Evolutionary conservation across 2,329 filamentous ascomycete genomes (phyloP).

Genomic region (Bipolaris victoriae): DNA sequence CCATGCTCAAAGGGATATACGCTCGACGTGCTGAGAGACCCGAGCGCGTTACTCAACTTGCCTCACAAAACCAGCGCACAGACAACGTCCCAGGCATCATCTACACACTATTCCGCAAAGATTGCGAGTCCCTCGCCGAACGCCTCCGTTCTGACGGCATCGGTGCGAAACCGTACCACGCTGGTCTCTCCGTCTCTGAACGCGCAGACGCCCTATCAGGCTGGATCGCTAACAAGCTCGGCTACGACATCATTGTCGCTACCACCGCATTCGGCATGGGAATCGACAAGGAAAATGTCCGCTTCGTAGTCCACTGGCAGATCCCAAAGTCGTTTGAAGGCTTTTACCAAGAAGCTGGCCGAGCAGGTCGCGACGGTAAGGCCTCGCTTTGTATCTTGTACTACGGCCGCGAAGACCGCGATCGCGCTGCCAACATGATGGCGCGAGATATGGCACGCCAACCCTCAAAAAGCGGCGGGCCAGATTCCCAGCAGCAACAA

Average conservation of each 20-base stretch:
- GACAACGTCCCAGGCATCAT: conserved; percentile 78
- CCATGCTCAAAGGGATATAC: conserved; percentile 78
- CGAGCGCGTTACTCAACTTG: conserved; percentile 64
- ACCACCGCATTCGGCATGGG: conserved; percentile 98
- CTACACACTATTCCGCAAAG: conserved; percentile 75
- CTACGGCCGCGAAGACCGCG: conserved; percentile 85
- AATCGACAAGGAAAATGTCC: conserved; percentile 93
- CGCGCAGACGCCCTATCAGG: conserved; percentile 73
- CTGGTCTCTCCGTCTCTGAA: conserved; percentile 67
- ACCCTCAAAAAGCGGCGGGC: conserved; percentile 52
- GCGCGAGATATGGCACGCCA: conserved; percentile 56
- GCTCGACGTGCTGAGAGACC: conserved; percentile 67
- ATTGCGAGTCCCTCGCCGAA: conserved; percentile 73
- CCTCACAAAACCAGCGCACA: conserved; percentile 56
- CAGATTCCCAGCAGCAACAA: conserved; percentile 43
- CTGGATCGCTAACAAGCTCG: conserved; percentile 75
- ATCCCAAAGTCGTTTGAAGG: conserved; percentile 93
- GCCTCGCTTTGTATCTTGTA: conserved; percentile 88
- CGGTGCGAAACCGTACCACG: conserved; percentile 75
- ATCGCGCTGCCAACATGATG: conserved; percentile 68
- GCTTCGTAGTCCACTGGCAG: conserved; percentile 94
- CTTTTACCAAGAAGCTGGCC: conserved; percentile 93
- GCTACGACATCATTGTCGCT: conserved; percentile 91
- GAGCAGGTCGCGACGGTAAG: conserved; percentile 87
- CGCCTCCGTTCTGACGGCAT: conserved; percentile 71